Conservation (phyloP, 495 filamentous ascomycete species). For the Jackrogersella minutella region DNA sequence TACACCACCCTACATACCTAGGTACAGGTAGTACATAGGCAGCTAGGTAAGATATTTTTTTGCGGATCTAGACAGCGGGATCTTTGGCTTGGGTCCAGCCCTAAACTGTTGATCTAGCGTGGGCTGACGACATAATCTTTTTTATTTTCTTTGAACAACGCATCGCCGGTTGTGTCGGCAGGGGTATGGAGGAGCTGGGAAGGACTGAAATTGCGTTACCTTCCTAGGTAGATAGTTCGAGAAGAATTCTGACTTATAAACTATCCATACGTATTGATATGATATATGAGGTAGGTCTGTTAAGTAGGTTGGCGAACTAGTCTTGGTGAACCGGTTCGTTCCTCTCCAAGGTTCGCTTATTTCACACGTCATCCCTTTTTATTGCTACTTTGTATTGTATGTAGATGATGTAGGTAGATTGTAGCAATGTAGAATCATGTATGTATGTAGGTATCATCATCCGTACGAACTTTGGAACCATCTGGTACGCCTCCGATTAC, state of each 20-base stretch:
- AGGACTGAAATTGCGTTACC: not conserved
- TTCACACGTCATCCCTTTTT: conserved; percentile 26
- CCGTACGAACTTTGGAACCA: too few relatives aligned
- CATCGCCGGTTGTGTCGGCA: conserved; percentile 14
- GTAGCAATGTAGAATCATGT: too few relatives aligned
- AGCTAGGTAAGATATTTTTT: too few relatives aligned
- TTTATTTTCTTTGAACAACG: conserved; percentile 19
- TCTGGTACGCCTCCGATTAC: conserved; percentile 28
- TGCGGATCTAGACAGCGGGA: conserved; percentile 30
- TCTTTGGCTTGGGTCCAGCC: conserved; percentile 39
- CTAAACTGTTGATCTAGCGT: conserved; percentile 37
- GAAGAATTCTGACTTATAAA: conserved; percentile 20
- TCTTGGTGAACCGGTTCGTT: conserved; percentile 31
- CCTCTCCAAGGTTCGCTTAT: not conserved
- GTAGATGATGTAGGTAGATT: too few relatives aligned
- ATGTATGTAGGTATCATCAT: too few relatives aligned
- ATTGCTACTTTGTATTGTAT: too few relatives aligned
- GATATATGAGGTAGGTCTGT: not conserved
- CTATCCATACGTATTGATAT: not conserved
- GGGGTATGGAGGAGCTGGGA: not conserved
- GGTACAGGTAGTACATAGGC: not conserved
- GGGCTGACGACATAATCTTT: conserved; percentile 35
- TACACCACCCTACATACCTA: not conserved
- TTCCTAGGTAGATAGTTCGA: not conserved
- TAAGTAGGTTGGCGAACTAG: conserved; percentile 20